phyloP scores from a whole-genome alignment of 208 protist species.

The Strigomonas galati region DNA sequence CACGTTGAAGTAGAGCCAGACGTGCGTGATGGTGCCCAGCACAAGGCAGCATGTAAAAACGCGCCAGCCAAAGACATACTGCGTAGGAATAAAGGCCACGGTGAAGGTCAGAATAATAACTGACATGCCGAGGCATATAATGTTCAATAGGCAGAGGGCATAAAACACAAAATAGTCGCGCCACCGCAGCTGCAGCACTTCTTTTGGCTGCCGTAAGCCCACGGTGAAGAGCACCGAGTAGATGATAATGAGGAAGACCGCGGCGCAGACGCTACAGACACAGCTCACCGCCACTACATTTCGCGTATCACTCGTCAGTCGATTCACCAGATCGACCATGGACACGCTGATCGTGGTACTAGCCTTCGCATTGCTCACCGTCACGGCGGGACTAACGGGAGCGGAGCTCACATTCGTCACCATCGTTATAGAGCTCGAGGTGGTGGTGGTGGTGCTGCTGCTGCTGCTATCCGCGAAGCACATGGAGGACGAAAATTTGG shows the following conservation, averaged over 20 bases:
- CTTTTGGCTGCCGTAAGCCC: conserved; percentile 26
- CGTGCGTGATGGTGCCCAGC: conserved; percentile 23
- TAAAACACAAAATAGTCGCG: conserved; percentile 29
- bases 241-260: conserved; percentile 21
- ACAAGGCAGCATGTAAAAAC: conserved; percentile 28
- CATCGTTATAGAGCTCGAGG: no score
- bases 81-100: conserved; percentile 19
- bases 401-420: no score
- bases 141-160: conserved; percentile 13
- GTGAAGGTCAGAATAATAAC: conserved; percentile 21
- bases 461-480: no score
- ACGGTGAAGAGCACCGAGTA: conserved; percentile 25
- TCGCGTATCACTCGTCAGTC: conserved; percentile 7
- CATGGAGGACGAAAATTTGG: no score
- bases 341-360: no score
- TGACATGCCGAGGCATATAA: conserved; percentile 19
- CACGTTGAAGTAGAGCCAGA: conserved; percentile 27
- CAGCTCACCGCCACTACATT: conserved; percentile 26
- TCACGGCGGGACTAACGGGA: no score
- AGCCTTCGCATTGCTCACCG: no score
- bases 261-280: conserved; percentile 18
- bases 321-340: no score
- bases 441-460: no score
- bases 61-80: conserved; percentile 26
- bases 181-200: conserved; percentile 36